Conservation (phyloP, 2,329 filamentous ascomycete species). For the Cryphonectria nitschkei region DNA sequence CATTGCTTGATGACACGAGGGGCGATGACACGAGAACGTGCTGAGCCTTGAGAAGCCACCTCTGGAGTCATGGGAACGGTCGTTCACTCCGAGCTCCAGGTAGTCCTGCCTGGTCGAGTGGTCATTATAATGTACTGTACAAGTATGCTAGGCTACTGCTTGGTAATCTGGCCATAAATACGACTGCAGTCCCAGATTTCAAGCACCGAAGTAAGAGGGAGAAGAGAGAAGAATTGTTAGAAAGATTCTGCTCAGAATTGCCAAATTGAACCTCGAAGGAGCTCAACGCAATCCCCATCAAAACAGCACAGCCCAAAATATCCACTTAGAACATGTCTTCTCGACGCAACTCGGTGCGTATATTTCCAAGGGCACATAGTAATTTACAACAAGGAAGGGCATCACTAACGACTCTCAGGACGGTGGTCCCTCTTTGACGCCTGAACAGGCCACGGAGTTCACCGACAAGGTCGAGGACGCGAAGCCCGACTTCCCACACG, state of each 20-base stretch:
- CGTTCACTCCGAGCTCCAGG: background rate
- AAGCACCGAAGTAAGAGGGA: background rate
- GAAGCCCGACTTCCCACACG: background rate
- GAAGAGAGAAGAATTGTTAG: background rate
- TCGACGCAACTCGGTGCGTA: background rate
- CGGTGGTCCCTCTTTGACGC: background rate
- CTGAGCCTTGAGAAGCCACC: background rate
- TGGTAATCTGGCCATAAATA: background rate
- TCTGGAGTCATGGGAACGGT: background rate
- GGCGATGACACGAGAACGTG: background rate
- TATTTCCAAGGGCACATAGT: too few relatives aligned
- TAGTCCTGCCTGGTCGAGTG: background rate
- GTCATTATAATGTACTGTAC: background rate
- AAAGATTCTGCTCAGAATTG: background rate
- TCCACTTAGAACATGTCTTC: background rate
- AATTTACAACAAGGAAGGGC: background rate
- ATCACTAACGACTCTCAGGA: background rate
- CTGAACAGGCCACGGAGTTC: background rate
- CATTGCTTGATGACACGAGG: background rate
- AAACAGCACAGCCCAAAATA: background rate
- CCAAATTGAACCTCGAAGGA: background rate
- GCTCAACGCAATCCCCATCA: background rate
- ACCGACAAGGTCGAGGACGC: slow-evolving; percentile 3
- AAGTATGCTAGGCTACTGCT: background rate
- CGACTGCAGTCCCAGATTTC: background rate